These are phyloP conservation scores for Stephanocyclus meneghinianus DNA, from an alignment of 352 stramenopile species.

Conservation along the genomic window DNA sequence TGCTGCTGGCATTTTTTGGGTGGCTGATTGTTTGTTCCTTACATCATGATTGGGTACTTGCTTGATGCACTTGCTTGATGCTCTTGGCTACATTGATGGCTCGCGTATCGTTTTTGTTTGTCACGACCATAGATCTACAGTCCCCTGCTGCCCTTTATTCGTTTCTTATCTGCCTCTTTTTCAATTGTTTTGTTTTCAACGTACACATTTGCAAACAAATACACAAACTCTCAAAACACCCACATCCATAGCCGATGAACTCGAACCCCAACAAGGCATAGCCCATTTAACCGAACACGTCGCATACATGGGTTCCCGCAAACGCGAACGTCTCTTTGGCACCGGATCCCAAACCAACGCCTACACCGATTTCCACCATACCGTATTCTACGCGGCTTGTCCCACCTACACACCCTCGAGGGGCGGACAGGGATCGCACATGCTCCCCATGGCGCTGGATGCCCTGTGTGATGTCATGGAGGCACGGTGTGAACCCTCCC, in stretches of 20 bases:
- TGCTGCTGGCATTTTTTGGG: not conserved
- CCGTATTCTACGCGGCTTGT: constrained; percentile 88
- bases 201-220: constrained; percentile 3
- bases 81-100: not conserved
- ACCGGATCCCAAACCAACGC: constrained; percentile 88
- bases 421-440: constrained; percentile 46
- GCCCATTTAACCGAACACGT: constrained; percentile 89
- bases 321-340: constrained; percentile 86
- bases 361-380: constrained; percentile 90
- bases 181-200: not conserved
- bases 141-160: not conserved
- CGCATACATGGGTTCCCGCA: constrained; percentile 87
- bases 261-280: constrained; percentile 87
- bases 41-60: not conserved
- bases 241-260: constrained; percentile 75
- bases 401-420: constrained; percentile 65
- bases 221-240: not conserved
- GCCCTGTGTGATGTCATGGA: constrained; percentile 87
- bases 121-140: not conserved
- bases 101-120: not conserved
- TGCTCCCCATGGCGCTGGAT: constrained; percentile 87
- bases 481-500: constrained; percentile 80
- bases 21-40: not conserved
- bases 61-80: too few relatives aligned
- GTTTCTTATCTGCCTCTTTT: not conserved